Evolutionary conservation across 176 grass and related monocot genomes (phyloP), one percentile per base, ranked within the genome.

Genomic region (Musa acuminata): DNA sequence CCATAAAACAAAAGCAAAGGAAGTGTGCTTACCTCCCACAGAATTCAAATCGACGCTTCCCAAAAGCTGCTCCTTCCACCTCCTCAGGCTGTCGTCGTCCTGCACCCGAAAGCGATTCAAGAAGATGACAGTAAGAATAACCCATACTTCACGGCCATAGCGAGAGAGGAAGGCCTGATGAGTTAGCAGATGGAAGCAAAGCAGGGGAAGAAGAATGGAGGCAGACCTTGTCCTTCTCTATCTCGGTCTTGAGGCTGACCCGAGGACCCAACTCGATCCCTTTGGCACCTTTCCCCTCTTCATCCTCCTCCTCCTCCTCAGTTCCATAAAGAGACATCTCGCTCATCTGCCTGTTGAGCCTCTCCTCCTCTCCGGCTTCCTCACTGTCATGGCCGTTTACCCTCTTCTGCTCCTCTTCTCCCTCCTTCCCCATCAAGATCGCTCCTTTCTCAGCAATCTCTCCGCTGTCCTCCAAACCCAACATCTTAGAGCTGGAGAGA

Each of bases 1-100:
- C 21, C 17, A 17, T 11, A 53, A 50, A 50, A 20, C 16, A 12
- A 50, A 12, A 50, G 35, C 7, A 66, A 50, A 60, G 11, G 5
- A 57, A 79, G 0, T 7, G 52, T 5, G 71, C 62, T 13, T 87
- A 97, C 94, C 94, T 98, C 90, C 90, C 1, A 98, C 90, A 68
- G 94, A 91, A 76, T 85, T 98, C 81, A 98, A 83, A 77, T 98
- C 94, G 54, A 98, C 90, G 72, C 87, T 85, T 72, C 94, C 88
- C 2, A 98, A 80, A 21, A 98, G 90, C 81, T 98, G 90, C 82
- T 98, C 90, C 86, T 98, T 98, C 94, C 94, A 98, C 76, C 88
- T 83, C 80, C 88, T 80, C 57, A 98, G 80, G 83, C 94, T 98
- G 85, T 98, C 94, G 67, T 98, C 94, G 35, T 98, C 94, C 94